Conservation (phyloP, 108 stramenopile species). For the Craspedostauros australis region DNA sequence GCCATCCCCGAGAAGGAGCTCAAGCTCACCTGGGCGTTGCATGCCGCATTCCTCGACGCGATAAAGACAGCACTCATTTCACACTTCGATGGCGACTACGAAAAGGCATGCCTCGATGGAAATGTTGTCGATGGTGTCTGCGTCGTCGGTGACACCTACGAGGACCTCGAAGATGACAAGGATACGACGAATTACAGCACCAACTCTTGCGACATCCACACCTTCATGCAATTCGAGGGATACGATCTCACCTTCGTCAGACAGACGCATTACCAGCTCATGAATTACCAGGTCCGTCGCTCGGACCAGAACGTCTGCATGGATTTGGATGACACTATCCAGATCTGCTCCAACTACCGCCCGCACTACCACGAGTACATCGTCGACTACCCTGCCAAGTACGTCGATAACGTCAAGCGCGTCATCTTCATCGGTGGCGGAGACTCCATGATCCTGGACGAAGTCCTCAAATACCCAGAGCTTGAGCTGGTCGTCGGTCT, state of each 20-base stretch:
- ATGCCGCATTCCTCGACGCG: constrained; percentile 20
- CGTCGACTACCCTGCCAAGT: constrained; percentile 52
- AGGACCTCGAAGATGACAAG: constrained; percentile 5
- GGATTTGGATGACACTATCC: constrained; percentile 56
- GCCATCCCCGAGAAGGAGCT: constrained; percentile 23
- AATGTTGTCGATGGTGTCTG: not conserved
- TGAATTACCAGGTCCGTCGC: too few species aligned
- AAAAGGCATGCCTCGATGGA: constrained; percentile 5
- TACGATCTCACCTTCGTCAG: too few species aligned
- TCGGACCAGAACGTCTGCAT: constrained; percentile 46
- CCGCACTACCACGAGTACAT: constrained; percentile 63
- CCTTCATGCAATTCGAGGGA: too few species aligned
- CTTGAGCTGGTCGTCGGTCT: constrained; percentile 77
- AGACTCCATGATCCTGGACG: constrained; percentile 82
- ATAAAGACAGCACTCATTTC: constrained; percentile 13
- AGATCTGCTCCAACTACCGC: constrained; percentile 58
- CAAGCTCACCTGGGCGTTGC: constrained; percentile 15
- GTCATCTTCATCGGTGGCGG: constrained; percentile 83
- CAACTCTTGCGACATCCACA: too few species aligned
- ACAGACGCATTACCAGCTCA: too few species aligned
- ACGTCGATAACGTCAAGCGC: constrained; percentile 32
- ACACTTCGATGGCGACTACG: too few species aligned
- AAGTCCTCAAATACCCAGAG: constrained; percentile 71
- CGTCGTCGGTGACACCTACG: not conserved
- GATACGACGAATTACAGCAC: too few species aligned